These are phyloP conservation scores for Acanthamoeba royreba DNA, from an alignment of 208 protist genomes.

Conservation along the genomic window DNA sequence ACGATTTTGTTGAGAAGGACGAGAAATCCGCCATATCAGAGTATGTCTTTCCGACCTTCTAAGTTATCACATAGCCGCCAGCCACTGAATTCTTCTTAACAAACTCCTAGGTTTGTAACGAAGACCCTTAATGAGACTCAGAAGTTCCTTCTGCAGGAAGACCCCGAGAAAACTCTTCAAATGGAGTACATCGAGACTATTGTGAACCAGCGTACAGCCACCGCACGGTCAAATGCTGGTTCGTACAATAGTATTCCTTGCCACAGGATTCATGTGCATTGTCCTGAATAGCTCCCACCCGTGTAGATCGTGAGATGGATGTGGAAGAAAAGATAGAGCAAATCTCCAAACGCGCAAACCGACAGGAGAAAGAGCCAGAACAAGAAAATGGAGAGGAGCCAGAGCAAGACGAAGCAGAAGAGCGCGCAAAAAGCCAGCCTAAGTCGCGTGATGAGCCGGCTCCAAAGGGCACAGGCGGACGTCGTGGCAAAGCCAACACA, in stretches of 20 bases:
- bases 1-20: constrained; percentile 70
- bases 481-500: not conserved
- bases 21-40: constrained; percentile 57
- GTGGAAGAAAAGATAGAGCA: not conserved
- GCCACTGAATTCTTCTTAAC: not conserved
- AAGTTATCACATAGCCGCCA: not conserved
- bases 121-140: not conserved
- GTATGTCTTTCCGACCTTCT: not conserved
- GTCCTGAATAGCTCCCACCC: not conserved
- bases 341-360: not conserved
- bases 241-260: too few relatives aligned
- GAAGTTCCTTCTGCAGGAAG: not conserved
- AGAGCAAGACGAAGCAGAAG: not conserved
- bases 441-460: not conserved
- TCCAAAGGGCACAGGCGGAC: not conserved
- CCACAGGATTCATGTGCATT: not conserved
- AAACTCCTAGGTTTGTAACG: not conserved
- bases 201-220: not conserved
- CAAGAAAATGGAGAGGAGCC: not conserved
- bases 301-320: not conserved
- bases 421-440: not conserved
- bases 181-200: not conserved
- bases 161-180: not conserved
- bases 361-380: not conserved
- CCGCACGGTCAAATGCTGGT: not conserved